Conservation (phyloP, 257 asterid species). For the Scutellaria galericulata region DNA sequence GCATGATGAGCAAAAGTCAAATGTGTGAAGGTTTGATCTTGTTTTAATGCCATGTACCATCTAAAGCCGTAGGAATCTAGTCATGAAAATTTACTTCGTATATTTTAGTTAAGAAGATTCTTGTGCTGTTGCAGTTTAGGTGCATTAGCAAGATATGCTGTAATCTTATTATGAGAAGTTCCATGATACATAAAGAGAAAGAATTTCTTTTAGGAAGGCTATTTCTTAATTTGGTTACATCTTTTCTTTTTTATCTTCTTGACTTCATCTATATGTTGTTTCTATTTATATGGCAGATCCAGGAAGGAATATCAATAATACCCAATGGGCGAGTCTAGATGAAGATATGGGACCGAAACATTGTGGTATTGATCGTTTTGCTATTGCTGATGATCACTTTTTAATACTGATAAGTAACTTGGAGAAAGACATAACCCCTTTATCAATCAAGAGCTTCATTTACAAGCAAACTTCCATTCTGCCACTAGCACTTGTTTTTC, state of each 20-base stretch:
- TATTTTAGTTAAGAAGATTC: neutral
- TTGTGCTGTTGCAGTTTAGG: conserved; percentile 5
- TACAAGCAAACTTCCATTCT: conserved; percentile 43
- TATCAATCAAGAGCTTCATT: conserved; percentile 47
- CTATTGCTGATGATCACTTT: neutral
- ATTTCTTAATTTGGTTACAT: neutral
- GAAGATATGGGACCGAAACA: neutral
- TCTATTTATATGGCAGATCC: conserved; percentile 26
- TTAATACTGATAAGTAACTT: conserved; percentile 49
- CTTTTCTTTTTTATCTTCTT: neutral
- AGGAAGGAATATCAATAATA: conserved; percentile 8
- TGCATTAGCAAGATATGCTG: conserved; percentile 16
- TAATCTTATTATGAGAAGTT: conserved; percentile 21
- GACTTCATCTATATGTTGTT: neutral
- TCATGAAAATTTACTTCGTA: neutral
- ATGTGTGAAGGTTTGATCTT: conserved; percentile 32
- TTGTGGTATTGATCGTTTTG: conserved; percentile 2
- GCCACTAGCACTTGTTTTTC: conserved; percentile 54
- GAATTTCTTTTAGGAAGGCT: conserved; percentile 1
- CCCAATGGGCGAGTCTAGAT: neutral
- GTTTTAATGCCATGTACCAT: conserved; percentile 18
- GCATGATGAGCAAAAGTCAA: neutral
- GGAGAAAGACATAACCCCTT: conserved; percentile 54
- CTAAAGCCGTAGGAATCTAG: conserved; percentile 8
- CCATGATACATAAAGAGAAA: neutral